Conservation (phyloP, 306 rosid species). For the Cajanus cajan region DNA sequence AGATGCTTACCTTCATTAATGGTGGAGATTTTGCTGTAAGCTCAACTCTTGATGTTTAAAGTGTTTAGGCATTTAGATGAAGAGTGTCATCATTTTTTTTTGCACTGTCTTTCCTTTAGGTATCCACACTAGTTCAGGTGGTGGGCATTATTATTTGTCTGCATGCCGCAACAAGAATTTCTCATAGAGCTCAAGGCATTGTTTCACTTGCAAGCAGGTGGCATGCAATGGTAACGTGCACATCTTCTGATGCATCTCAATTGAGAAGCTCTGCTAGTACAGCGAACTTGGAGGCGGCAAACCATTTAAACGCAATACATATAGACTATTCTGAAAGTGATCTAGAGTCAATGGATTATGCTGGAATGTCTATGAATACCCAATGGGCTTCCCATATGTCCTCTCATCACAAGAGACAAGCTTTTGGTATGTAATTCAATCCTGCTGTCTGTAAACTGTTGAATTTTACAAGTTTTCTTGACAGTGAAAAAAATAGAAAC, state of each 20-base stretch:
- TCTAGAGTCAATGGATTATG: conserved; percentile 57
- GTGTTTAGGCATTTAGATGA: conserved; percentile 16
- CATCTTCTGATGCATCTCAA: conserved; percentile 51
- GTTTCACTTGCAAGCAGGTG: conserved; percentile 75
- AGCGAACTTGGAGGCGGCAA: conserved; percentile 46
- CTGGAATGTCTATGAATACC: conserved; percentile 44
- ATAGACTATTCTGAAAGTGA: conserved; percentile 73
- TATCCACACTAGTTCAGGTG: conserved; percentile 78
- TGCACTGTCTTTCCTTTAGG: conserved; percentile 42
- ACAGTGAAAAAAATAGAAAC: background rate
- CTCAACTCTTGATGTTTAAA: conserved; percentile 24
- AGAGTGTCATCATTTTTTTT: background rate
- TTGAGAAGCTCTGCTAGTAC: conserved; percentile 42
- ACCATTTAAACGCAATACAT: conserved; percentile 40
- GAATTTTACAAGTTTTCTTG: conserved; percentile 10
- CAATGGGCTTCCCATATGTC: conserved; percentile 65
- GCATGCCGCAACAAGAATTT: conserved; percentile 80
- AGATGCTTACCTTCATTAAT: conserved; percentile 48
- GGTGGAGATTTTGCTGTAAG: conserved; percentile 93
- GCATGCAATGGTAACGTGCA: conserved; percentile 71
- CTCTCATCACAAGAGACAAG: conserved; percentile 76
- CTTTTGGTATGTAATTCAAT: conserved; percentile 61
- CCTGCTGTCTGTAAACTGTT: conserved; percentile 2
- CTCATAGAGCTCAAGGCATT: conserved; percentile 80
- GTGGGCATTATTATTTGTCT: conserved; percentile 72